Percentiles rank a stretch among this genome's conserved stretches.
phyloP scores from a whole-genome alignment of 1,284 basidiomycete species.

The Cutaneotrichosporon cutaneum region DNA sequence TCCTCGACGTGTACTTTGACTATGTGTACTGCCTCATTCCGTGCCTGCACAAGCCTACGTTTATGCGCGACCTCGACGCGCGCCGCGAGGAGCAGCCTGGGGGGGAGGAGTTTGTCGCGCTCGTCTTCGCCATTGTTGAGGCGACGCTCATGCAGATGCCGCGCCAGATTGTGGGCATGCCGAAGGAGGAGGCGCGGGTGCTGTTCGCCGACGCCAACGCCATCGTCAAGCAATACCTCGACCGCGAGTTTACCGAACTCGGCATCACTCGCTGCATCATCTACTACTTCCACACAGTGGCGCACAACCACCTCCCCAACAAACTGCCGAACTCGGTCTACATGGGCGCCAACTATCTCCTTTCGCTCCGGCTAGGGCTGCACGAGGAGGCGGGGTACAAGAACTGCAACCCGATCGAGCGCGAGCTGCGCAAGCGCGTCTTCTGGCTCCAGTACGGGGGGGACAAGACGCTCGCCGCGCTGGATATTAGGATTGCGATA shows the following conservation, averaged over 20 bases:
- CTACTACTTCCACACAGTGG: slow-evolving; percentile 26
- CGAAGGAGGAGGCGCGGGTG: slow-evolving; percentile 36
- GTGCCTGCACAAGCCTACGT: slow-evolving; percentile 61
- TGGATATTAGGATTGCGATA: slow-evolving; percentile 70
- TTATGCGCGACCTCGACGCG: slow-evolving; percentile 75
- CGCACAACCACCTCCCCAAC: slow-evolving; percentile 16
- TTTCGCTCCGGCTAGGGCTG: slow-evolving; percentile 61
- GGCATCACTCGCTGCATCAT: slow-evolving; percentile 28
- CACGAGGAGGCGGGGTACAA: slow-evolving; percentile 62
- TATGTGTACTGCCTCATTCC: slow-evolving; percentile 82
- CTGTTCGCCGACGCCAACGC: slow-evolving; percentile 30
- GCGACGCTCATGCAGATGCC: slow-evolving; percentile 65
- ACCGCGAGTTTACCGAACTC: slow-evolving; percentile 23
- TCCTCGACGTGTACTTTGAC: slow-evolving; percentile 81
- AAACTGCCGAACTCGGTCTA: slow-evolving; percentile 4
- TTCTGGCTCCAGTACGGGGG: slow-evolving; percentile 85
- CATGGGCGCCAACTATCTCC: slow-evolving; percentile 20
- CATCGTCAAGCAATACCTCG: slow-evolving; percentile 20
- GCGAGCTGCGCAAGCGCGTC: slow-evolving; percentile 71
- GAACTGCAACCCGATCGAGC: slow-evolving; percentile 64
- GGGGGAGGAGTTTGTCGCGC: slow-evolving; percentile 64
- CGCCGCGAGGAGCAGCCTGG: slow-evolving; percentile 78
- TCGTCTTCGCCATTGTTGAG: slow-evolving; percentile 79
- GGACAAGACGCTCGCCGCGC: slow-evolving; percentile 82
- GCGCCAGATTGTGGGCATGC: slow-evolving; percentile 36